phyloP scores from a whole-genome alignment of 2,329 filamentous ascomycete genomes.

The Ophiocordyceps camponoti-saundersi region DNA sequence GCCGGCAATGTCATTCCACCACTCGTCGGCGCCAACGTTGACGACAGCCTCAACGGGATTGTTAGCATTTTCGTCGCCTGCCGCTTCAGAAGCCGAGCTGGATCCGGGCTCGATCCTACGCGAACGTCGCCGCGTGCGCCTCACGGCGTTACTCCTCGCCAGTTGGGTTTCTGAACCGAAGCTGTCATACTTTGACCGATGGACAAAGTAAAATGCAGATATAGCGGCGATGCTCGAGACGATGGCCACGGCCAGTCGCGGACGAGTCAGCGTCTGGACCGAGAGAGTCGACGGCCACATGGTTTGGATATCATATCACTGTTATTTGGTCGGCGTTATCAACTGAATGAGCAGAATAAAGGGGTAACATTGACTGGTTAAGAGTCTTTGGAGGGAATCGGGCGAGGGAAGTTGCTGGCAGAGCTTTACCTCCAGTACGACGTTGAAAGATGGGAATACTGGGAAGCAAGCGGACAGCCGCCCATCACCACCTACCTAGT shows the following conservation, averaged over 20 bases:
- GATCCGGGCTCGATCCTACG: conserved; percentile 20
- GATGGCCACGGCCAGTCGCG: conserved; percentile 36
- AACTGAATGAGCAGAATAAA: not conserved
- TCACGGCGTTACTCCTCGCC: conserved; percentile 47
- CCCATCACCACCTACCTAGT: too few species aligned
- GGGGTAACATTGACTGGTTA: too few species aligned
- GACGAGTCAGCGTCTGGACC: conserved; percentile 36
- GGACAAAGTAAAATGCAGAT: conserved; percentile 42
- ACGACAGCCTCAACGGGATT: conserved; percentile 18
- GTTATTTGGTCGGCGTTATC: conserved; percentile 2
- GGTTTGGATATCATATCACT: conserved; percentile 13
- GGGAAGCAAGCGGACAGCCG: too few species aligned
- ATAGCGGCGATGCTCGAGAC: conserved; percentile 38
- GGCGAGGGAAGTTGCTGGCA: too few species aligned
- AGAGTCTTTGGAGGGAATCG: too few species aligned
- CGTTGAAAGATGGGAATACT: too few species aligned
- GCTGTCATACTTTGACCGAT: conserved; percentile 16
- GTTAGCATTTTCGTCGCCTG: conserved; percentile 26
- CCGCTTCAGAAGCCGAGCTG: conserved; percentile 22
- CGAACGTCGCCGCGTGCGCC: conserved; percentile 25
- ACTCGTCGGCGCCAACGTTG: conserved; percentile 28
- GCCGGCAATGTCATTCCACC: conserved; percentile 29
- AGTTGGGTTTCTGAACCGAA: conserved; percentile 27
- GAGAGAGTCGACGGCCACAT: conserved; percentile 32
- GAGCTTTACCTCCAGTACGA: too few species aligned